Evolutionary conservation across 2,329 filamentous ascomycete species (phyloP), one percentile per base, ranked within the genome.

Genomic region (Fusarium sp.): DNA sequence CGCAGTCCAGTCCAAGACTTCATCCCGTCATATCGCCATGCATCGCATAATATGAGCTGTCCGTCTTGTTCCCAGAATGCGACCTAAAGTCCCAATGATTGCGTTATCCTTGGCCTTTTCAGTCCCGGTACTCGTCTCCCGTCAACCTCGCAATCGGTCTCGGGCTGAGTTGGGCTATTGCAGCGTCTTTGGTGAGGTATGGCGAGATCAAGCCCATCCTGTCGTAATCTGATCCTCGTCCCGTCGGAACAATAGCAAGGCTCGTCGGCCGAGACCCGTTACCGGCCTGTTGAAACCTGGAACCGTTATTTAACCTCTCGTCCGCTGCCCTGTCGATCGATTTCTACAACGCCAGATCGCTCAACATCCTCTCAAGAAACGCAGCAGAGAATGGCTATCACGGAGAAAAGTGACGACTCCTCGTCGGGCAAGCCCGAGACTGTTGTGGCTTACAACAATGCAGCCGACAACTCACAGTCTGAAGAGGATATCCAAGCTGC

Each of bases 401-500:
- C 16, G 6, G 56, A 58, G 22, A 58, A 58, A 29, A 41, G 56
- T 41, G 33, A 39, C 22, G 56, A 27, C 10, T 41, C 56, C 35
- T 58, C 56, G 16, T 41, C 56, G 10, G 56, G 56, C 4, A 58
- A 58, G 33, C 33, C 35, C 10, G 56, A 41, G 56, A 18, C 56
- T 13, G 56, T n/a, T n/a, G 56, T 58, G 18, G 31, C 56, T 20
- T 58, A 58, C 6, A 24, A 27, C 10, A 37, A 24, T 1, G 56
- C 56, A 27, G 22, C 35, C 13, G 35, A 58, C 10, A 58, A 58
- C 22, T 58, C 56, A 1, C 56, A 58, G 43, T 59, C 57, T 11
- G 66, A 68, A 13, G 60, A 71, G 16, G 66, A 69, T 27, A 20
- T 64, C 18, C 41, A 65, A 8, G 62, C 48, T 16, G 43, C 59